Base-by-base conservation (phyloP, 495 filamentous ascomycete species). In the Bacidia gigantensis region DNA sequence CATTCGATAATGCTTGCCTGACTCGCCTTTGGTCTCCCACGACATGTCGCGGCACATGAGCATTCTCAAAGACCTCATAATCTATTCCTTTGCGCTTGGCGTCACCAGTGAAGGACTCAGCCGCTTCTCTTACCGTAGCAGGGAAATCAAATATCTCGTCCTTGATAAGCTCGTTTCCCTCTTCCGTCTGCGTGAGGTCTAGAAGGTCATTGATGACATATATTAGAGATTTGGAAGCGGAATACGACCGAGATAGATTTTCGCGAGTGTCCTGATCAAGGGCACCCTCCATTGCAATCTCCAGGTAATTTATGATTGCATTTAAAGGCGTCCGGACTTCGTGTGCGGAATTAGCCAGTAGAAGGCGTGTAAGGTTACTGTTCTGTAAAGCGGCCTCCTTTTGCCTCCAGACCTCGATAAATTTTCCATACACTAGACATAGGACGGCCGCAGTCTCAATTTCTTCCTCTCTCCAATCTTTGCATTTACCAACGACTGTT, bases 141-240 rank as follows among this genome's bases (percentile, higher is more conserved):
- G 71, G 71, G 14, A 95, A 65, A 59, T 95, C 79, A 53, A 97
- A 88, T 0, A 76, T 60, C 62, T 95, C 88, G 43, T 90, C 83
- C 59, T 87, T 89, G 63, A 89, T 77, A 5, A 95, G 67, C 3
- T 82, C 72, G 46, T 82, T 78, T 0, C 89, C 90, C 61, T 86
- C 82, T 62, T 95, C 90, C 0, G 82, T 81, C 61, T 93, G 90
- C 22, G 90, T 95, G 14, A 97, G 72, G 63, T 97, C 90, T 1
- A 97, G 74, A 0, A 97, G 74, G 62, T 97, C 89, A 58, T 97
- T 97, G 62, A 97, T 95, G 9, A 94, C 88, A 65, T 92, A 95
- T 14, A 97, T 90, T 11, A 95, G 69, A 0, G 87, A 94, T 63
- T 94, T 95, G 0, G 90, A 97, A n/a, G 90, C 90, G 11, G 88